phyloP scores from a whole-genome alignment of 306 rosid genomes.

The Albizia julibrissin region DNA sequence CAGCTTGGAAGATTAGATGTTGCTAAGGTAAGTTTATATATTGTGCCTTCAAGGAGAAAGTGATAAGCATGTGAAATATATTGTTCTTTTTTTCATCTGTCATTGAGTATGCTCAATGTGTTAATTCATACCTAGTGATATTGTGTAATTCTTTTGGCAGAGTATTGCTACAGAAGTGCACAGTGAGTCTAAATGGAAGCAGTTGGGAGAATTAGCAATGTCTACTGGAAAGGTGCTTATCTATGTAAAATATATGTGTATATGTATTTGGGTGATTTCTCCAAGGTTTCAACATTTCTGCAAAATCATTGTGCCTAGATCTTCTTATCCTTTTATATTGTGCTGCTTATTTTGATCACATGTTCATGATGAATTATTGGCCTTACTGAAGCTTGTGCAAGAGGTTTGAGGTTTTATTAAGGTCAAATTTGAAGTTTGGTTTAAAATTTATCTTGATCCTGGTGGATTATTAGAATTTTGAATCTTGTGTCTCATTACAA shows the following conservation, averaged over 20 bases:
- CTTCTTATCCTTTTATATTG: slow-evolving; percentile 2
- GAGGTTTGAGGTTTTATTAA: slow-evolving; percentile 13
- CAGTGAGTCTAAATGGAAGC: slow-evolving; percentile 97
- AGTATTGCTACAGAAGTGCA: slow-evolving; percentile 84
- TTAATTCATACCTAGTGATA: slow-evolving; percentile 21
- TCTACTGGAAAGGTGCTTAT: slow-evolving; percentile 80
- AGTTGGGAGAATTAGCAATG: slow-evolving; percentile 98
- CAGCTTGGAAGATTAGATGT: slow-evolving; percentile 95
- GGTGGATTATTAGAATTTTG: slow-evolving; percentile 7
- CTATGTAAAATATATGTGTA: not conserved
- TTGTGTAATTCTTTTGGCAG: slow-evolving; percentile 42
- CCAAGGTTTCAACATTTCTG: slow-evolving; percentile 6
- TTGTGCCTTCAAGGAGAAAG: slow-evolving; percentile 25
- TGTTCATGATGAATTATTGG: not conserved
- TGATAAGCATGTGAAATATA: slow-evolving; percentile 16
- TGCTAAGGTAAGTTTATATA: slow-evolving; percentile 68
- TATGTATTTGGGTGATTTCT: slow-evolving; percentile 21
- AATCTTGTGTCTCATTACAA: slow-evolving; percentile 4
- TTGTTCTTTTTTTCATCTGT: slow-evolving; percentile 23
- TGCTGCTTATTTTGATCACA: slow-evolving; percentile 25
- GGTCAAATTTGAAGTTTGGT: slow-evolving; percentile 19
- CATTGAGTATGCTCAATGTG: slow-evolving; percentile 11
- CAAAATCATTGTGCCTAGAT: not conserved
- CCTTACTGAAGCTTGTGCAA: slow-evolving; percentile 4
- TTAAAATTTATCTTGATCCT: slow-evolving; percentile 4